phyloP scores from a whole-genome alignment of 1,284 basidiomycete genomes.

The Trichosporon sp. region DNA sequence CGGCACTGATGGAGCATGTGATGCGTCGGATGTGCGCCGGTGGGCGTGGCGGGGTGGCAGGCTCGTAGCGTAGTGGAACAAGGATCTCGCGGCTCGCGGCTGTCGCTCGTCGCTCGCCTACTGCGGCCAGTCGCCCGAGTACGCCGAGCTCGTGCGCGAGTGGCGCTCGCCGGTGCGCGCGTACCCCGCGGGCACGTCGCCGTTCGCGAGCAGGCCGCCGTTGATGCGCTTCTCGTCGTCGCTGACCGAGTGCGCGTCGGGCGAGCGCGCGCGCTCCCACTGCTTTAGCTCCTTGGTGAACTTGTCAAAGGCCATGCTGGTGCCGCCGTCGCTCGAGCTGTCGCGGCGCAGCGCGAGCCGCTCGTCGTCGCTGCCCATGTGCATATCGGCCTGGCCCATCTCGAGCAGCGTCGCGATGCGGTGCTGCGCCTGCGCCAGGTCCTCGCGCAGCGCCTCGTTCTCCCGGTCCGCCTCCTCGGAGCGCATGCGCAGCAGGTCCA shows the following conservation, averaged over 20 bases:
- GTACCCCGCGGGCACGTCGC: not conserved
- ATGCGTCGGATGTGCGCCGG: no score
- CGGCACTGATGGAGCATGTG: no score
- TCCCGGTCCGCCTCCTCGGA: conserved; percentile 44
- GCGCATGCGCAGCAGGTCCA: conserved; percentile 56
- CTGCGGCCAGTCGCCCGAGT: conserved; percentile 16
- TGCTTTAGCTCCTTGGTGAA: conserved; percentile 47
- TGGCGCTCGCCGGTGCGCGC: not conserved
- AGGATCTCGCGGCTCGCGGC: not conserved
- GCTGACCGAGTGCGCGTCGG: conserved; percentile 17
- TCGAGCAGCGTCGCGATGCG: conserved; percentile 43
- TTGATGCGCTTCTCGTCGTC: conserved; percentile 4
- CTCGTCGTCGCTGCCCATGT: conserved; percentile 30
- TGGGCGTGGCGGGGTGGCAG: no score
- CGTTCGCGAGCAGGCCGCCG: not conserved
- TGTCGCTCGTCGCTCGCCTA: not conserved
- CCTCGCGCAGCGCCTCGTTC: conserved; percentile 59
- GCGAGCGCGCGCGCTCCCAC: conserved; percentile 44
- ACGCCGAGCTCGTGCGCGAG: conserved; percentile 7
- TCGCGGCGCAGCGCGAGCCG: conserved; percentile 19
- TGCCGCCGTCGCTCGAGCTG: conserved; percentile 31
- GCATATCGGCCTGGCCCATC: conserved; percentile 31
- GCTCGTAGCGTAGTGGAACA: no score
- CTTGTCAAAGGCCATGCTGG: conserved; percentile 46
- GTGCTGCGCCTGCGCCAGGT: conserved; percentile 68